A percentile compares a stretch with the other conserved stretches of the same genome.
Evolutionary conservation across 345 rosid species (phyloP).

Genomic region (Eucalyptus globulus): DNA sequence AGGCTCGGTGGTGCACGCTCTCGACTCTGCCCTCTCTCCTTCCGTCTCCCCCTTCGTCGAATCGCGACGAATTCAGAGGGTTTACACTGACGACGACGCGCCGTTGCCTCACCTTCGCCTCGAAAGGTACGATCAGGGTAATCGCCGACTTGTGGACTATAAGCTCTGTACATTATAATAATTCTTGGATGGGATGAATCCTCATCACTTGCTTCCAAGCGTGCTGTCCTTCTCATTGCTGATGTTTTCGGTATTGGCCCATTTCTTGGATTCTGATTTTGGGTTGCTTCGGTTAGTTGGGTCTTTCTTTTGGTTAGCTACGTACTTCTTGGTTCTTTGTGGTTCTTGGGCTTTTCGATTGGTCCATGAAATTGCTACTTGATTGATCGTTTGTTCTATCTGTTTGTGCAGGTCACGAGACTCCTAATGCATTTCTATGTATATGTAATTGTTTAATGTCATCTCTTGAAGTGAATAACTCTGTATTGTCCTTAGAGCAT

Average conservation of each 20-base stretch:
- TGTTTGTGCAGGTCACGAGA: conserved; percentile 22
- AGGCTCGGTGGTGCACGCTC: too few relatives aligned
- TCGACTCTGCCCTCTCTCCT: too few relatives aligned
- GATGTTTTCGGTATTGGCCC: conserved; percentile 30
- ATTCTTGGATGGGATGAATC: too few relatives aligned
- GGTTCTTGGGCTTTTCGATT: neutral
- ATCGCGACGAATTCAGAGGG: too few relatives aligned
- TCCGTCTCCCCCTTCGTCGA: too few relatives aligned
- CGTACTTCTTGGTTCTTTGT: neutral
- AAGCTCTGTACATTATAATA: too few relatives aligned
- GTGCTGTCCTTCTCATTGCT: conserved; percentile 46
- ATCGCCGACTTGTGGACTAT: too few relatives aligned
- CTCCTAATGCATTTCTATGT: conserved; percentile 3
- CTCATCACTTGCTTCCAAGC: conserved; percentile 12
- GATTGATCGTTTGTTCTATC: neutral
- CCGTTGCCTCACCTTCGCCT: too few relatives aligned
- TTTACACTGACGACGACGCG: too few relatives aligned
- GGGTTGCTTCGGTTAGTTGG: neutral
- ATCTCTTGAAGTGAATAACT: neutral
- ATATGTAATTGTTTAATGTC: neutral
- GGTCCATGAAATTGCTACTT: neutral
- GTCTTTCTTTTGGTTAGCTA: neutral
- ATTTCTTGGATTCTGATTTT: neutral
- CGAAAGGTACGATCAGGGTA: too few relatives aligned
- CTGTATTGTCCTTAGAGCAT: neutral